Conservation (phyloP, 495 filamentous ascomycete genomes). For the Tuber magnatum region DNA sequence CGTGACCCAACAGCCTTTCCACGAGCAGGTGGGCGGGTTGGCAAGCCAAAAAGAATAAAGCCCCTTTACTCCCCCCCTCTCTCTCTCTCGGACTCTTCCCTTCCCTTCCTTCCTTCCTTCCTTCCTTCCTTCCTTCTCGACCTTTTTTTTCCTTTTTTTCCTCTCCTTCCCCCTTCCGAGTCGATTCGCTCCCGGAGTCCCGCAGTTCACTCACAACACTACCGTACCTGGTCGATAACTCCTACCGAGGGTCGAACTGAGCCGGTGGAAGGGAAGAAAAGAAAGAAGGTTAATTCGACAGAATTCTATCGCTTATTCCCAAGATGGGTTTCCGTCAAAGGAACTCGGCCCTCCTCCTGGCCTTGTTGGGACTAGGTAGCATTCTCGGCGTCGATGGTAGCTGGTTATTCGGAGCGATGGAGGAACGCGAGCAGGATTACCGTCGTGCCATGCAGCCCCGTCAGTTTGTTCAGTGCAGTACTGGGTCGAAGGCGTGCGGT, state of each 20-base stretch:
- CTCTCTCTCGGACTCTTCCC: background rate
- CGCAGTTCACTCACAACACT: background rate
- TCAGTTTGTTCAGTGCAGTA: background rate
- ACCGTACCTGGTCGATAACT: background rate
- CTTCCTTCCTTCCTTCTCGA: background rate
- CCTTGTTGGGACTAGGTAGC: slow-evolving; percentile 8
- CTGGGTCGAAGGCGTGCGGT: slow-evolving; percentile 13
- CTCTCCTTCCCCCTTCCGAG: background rate
- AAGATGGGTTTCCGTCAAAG: background rate
- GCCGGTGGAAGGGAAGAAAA: background rate
- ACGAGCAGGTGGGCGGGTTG: background rate
- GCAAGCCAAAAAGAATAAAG: background rate
- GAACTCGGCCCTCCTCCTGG: background rate
- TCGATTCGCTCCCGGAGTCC: background rate
- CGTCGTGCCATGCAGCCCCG: slow-evolving; percentile 2
- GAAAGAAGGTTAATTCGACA: background rate
- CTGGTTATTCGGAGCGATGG: slow-evolving; percentile 22
- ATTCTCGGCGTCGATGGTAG: slow-evolving; percentile 10
- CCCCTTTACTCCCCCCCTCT: background rate
- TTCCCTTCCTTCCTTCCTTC: background rate
- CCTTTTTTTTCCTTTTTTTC: background rate
- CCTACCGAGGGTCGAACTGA: background rate
- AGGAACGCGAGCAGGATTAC: background rate
- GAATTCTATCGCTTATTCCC: background rate
- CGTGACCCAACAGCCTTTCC: background rate